phyloP scores from a whole-genome alignment of 2,329 filamentous ascomycete species.

The Hymenoscyphus scutula region DNA sequence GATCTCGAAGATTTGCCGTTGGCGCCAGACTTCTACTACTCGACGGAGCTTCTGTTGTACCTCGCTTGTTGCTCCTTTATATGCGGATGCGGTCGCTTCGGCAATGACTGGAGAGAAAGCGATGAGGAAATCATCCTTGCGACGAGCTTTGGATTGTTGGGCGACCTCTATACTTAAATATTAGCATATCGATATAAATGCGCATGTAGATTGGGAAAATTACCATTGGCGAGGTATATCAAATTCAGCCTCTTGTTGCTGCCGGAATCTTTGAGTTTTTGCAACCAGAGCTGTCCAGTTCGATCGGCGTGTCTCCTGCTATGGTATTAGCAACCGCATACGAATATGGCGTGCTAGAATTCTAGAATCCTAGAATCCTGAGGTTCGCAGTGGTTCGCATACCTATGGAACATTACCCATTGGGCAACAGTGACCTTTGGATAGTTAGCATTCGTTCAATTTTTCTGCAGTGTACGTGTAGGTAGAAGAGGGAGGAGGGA shows the following conservation, averaged over 20 bases:
- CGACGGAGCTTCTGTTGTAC: conserved; percentile 84
- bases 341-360: too few relatives aligned
- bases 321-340: conserved; percentile 32
- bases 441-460: conserved; percentile 5
- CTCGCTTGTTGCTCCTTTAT: conserved; percentile 82
- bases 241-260: conserved; percentile 84
- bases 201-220: conserved; percentile 26
- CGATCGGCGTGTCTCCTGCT: conserved; percentile 83
- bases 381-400: conserved; percentile 35
- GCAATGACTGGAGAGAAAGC: conserved; percentile 91
- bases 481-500: background rate
- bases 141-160: conserved; percentile 90
- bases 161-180: conserved; percentile 68
- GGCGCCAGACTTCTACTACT: conserved; percentile 92
- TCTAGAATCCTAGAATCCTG: too few relatives aligned
- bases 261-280: conserved; percentile 82
- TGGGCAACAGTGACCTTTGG: conserved; percentile 76
- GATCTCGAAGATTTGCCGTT: conserved; percentile 77
- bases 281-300: conserved; percentile 88
- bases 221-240: conserved; percentile 94
- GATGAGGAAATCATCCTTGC: conserved; percentile 87
- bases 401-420: conserved; percentile 99
- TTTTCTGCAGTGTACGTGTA: background rate
- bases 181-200: conserved; percentile 1
- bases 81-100: conserved; percentile 85